Base-by-base conservation (phyloP, 345 rosid species). In the Eucalyptus coolabah region DNA sequence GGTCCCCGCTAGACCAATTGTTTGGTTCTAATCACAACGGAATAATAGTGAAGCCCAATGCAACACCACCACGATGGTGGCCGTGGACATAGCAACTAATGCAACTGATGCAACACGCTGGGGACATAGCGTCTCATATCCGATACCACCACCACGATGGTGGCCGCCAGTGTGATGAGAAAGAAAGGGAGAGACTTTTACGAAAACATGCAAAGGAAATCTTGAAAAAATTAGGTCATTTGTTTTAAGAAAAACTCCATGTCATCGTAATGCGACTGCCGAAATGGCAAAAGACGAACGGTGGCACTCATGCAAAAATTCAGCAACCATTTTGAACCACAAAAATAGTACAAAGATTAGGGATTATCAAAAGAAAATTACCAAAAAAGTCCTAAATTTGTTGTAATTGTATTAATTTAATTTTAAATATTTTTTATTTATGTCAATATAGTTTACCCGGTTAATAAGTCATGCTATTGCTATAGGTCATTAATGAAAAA, bases 391-490 rank as follows among this genome's bases (percentile, higher is more conserved):
- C 10, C 0, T 54, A 54, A 54, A 54, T 18, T 7, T 54, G 0
- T 54, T 21, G 0, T 19, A 54, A 54, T 54, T 54, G 5, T 21
- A 54, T 4, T 0, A 53, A 54, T 54, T 4, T 0, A 54, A 9
- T 1, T 54, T 9, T 54, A 54, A 53, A 19, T 53, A 18, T 53
- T 53, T 53, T 8, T 1, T 53, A 53, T 53, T 53, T 19, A 53
- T 53, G 2, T 53, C 59, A 53, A 19, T 53, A 1, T 0, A 21
- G 2, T 21, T 21, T 0, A 54, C 4, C 10, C 2, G 2, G 1
- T 24, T 26, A 59, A 5, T 6, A 59, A 59, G 15, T 26, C n/a
- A 59, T 24, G n/a, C 7, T 11, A 59, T 24, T 24, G 13, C 6
- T 5, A 24, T 9, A 24, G 28, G 63, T 59, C 63, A 59, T 59